A percentile compares a stretch with the other conserved stretches of the same genome.
These are phyloP conservation scores for Aureobasidium sp. DNA, from an alignment of 2,329 filamentous ascomycete species.

Conservation along the genomic window DNA sequence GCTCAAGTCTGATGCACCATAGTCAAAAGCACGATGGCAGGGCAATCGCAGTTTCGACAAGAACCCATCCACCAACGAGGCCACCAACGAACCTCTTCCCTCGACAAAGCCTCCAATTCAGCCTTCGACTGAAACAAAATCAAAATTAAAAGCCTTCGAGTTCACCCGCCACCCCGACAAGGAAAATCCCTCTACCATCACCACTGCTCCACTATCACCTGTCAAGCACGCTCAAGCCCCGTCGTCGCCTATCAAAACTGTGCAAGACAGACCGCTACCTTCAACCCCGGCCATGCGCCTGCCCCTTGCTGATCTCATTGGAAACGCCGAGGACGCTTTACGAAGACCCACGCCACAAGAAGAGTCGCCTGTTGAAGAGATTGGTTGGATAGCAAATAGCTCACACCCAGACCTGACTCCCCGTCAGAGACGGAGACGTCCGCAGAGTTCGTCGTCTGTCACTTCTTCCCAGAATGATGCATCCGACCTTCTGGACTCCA, in stretches of 20 bases:
- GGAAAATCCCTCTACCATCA: conserved; percentile 2
- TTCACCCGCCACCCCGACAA: conserved; percentile 28
- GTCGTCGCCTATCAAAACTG: conserved; percentile 17
- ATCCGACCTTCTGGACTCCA: conserved; percentile 20
- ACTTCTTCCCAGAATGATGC: conserved; percentile 28
- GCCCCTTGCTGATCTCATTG: conserved; percentile 52
- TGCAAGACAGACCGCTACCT: conserved; percentile 33
- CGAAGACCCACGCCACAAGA: conserved; percentile 36
- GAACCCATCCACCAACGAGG: conserved; percentile 11
- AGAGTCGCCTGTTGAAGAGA: conserved; percentile 50
- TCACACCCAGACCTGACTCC: conserved; percentile 33
- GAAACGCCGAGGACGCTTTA: conserved; percentile 49
- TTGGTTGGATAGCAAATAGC: conserved; percentile 48
- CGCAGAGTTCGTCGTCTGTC: conserved; percentile 38
- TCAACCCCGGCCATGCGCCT: conserved; percentile 52
- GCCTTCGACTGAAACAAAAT: conserved; percentile 44
- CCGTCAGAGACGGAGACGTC: conserved; percentile 35
- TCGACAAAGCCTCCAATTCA: conserved; percentile 34
- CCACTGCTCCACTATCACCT: neutral
- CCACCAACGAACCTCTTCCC: neutral
- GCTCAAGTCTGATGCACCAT: neutral
- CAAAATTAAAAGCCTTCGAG: conserved; percentile 47
- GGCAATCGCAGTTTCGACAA: conserved; percentile 17
- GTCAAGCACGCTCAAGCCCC: neutral
- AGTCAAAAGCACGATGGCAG: conserved; percentile 15